phyloP scores from a whole-genome alignment of 345 rosid species.

The Heritiera fomes region DNA sequence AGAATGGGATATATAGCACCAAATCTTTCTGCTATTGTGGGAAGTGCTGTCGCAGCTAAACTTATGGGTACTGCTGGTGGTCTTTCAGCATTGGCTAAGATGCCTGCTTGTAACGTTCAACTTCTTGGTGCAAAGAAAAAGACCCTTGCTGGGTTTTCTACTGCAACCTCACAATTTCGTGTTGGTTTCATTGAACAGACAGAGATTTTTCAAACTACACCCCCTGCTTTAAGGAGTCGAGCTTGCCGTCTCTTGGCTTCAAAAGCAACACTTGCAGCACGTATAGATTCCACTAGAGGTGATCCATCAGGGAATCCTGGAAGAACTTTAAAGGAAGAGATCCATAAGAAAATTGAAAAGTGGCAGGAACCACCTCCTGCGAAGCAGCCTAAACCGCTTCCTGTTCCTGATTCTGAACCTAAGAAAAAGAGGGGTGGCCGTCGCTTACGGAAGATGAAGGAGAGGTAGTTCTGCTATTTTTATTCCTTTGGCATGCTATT shows the following conservation, averaged over 20 bases:
- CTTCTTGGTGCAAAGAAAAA: slow-evolving; percentile 92
- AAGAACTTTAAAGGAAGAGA: slow-evolving; percentile 63
- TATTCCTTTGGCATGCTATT: not conserved
- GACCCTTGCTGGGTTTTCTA: slow-evolving; percentile 94
- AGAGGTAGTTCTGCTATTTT: slow-evolving; percentile 49
- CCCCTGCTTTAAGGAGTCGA: slow-evolving; percentile 74
- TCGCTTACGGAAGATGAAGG: slow-evolving; percentile 94
- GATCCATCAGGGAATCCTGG: slow-evolving; percentile 81
- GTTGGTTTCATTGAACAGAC: slow-evolving; percentile 90
- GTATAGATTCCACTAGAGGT: slow-evolving; percentile 82
- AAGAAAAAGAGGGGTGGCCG: slow-evolving; percentile 97
- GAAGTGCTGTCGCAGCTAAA: slow-evolving; percentile 97
- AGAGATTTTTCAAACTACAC: slow-evolving; percentile 79
- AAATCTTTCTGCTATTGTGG: slow-evolving; percentile 85
- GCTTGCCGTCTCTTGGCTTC: slow-evolving; percentile 84
- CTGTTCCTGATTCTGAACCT: slow-evolving; percentile 99
- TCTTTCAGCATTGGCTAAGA: slow-evolving; percentile 84
- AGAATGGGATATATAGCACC: slow-evolving; percentile 98
- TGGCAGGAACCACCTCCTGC: slow-evolving; percentile 99
- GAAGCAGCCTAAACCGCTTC: slow-evolving; percentile 95
- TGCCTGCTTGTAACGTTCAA: slow-evolving; percentile 97
- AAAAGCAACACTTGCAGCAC: slow-evolving; percentile 82
- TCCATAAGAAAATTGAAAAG: slow-evolving; percentile 86
- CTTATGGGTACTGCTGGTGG: slow-evolving; percentile 99
- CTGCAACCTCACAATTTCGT: slow-evolving; percentile 77